Conservation (phyloP, 352 stramenopile genomes). For the Pilasporangium apinafurcum region DNA sequence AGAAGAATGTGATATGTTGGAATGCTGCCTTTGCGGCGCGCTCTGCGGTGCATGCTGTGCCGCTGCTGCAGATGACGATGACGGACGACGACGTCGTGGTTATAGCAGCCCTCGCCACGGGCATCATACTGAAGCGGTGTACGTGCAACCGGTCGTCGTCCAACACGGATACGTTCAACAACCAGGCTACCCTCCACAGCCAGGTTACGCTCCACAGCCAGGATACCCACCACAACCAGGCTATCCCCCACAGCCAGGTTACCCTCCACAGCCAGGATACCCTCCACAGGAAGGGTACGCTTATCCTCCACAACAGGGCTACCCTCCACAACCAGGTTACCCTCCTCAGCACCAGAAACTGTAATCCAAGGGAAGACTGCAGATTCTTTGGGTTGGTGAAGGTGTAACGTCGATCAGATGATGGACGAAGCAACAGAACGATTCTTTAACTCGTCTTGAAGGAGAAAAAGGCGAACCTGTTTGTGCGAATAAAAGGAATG, state of each 20-base stretch:
- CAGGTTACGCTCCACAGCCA: slow-evolving; percentile 3
- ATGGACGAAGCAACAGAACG: too few relatives aligned
- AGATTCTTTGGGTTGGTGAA: too few relatives aligned
- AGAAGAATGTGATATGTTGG: slow-evolving; percentile 72
- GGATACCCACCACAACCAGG: slow-evolving; percentile 17
- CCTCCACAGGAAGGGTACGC: slow-evolving; percentile 24
- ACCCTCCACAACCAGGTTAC: slow-evolving; percentile 43
- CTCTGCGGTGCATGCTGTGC: slow-evolving; percentile 75
- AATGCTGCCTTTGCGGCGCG: slow-evolving; percentile 69
- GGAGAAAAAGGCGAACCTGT: too few relatives aligned
- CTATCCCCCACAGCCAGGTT: slow-evolving; percentile 13
- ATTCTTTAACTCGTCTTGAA: too few relatives aligned
- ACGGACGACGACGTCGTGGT: slow-evolving; percentile 25
- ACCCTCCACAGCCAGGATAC: slow-evolving; percentile 23
- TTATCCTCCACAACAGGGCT: slow-evolving; percentile 23
- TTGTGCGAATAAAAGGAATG: too few relatives aligned
- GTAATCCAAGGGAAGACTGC: too few relatives aligned
- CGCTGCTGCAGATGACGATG: slow-evolving; percentile 19
- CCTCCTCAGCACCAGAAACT: too few relatives aligned
- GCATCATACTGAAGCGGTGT: slow-evolving; percentile 41
- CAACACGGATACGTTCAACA: slow-evolving; percentile 27
- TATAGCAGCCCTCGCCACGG: slow-evolving; percentile 23
- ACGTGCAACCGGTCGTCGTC: slow-evolving; percentile 73
- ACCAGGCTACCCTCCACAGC: slow-evolving; percentile 16
- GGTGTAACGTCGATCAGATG: too few relatives aligned